phyloP scores from a whole-genome alignment of 2,329 filamentous ascomycete species.

The Aaosphaeria arxii region DNA sequence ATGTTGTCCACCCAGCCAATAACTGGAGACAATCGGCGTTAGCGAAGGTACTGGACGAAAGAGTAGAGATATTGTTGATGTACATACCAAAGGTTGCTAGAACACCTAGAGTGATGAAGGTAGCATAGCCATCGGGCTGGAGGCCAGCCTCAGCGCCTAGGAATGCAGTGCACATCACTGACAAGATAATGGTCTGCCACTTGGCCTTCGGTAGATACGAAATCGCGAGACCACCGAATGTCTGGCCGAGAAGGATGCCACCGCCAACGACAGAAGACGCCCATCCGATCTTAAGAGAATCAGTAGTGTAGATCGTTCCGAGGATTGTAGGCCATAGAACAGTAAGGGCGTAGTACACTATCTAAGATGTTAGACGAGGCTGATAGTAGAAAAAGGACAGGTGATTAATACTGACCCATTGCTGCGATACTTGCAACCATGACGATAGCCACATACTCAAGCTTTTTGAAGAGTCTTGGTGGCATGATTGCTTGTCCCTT shows the following conservation, averaged over 20 bases:
- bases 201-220: constrained; percentile 20
- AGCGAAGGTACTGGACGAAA: background rate
- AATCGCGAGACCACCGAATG: constrained; percentile 20
- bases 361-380: background rate
- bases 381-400: background rate
- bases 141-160: constrained; percentile 15
- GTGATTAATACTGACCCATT: constrained; percentile 13
- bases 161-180: constrained; percentile 14
- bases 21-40: constrained; percentile 1
- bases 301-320: constrained; percentile 17
- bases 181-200: constrained; percentile 16
- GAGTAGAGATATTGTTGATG: background rate
- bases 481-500: constrained; percentile 31
- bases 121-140: constrained; percentile 5
- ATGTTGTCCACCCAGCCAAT: constrained; percentile 21
- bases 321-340: constrained; percentile 33
- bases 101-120: constrained; percentile 15
- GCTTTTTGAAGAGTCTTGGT: constrained; percentile 30
- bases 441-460: constrained; percentile 20
- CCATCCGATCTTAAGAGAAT: constrained; percentile 23
- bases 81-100: constrained; percentile 9
- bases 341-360: constrained; percentile 9
- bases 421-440: constrained; percentile 26
- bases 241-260: constrained; percentile 28
- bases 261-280: constrained; percentile 24